These are phyloP conservation scores for Cystofilobasidium capitatum DNA, from an alignment of 768 basidiomycete species.

Conservation along the genomic window DNA sequence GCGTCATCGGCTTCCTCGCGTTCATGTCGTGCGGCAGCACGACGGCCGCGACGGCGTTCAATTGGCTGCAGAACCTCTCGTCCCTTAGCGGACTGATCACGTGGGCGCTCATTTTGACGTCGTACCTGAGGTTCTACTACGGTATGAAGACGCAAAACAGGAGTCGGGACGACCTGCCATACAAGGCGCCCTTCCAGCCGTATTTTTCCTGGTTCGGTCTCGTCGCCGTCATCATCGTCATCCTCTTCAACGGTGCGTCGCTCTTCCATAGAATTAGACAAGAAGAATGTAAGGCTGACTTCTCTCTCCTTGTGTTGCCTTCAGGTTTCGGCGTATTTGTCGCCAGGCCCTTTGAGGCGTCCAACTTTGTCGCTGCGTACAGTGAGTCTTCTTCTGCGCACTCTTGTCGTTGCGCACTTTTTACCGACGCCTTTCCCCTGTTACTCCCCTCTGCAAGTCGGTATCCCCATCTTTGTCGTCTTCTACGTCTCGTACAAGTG, in stretches of 20 bases:
- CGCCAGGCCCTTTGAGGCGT: constrained; percentile 29
- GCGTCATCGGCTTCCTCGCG: constrained; percentile 31
- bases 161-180: constrained; percentile 10
- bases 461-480: constrained; percentile 27
- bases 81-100: constrained; percentile 39
- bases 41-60: constrained; percentile 24
- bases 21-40: constrained; percentile 9
- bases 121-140: constrained; percentile 22
- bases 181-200: constrained; percentile 23
- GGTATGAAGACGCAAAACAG: constrained; percentile 18
- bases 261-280: neutral
- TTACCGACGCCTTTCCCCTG: neutral
- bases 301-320: constrained; percentile 13
- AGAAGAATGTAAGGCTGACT: neutral
- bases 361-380: neutral
- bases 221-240: constrained; percentile 25
- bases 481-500: constrained; percentile 31
- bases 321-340: constrained; percentile 33
- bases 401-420: neutral
- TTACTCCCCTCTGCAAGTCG: neutral
- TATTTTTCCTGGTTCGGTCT: constrained; percentile 29
- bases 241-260: constrained; percentile 25
- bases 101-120: constrained; percentile 31
- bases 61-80: constrained; percentile 37
- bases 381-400: constrained; percentile 20